Percentiles rank a stretch among this genome's conserved stretches.
Evolutionary conservation across 139 green algal genomes (phyloP).

Genomic region (Chara braunii): DNA sequence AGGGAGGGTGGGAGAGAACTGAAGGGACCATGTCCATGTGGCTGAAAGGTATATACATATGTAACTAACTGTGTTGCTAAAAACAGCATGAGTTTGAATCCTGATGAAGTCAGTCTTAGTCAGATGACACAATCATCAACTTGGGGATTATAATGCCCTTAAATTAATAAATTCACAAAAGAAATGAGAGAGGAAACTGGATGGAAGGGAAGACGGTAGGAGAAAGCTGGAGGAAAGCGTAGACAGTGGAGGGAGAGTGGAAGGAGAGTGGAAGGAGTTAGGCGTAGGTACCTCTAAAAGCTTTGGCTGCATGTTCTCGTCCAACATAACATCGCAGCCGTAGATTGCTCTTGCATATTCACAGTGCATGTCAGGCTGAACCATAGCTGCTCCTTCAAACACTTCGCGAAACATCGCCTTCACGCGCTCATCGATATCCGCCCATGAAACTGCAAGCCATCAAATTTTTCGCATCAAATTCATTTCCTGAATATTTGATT

Average conservation of each 20-base stretch:
- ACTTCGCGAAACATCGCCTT: slow-evolving; percentile 14
- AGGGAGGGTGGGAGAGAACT: too few relatives aligned
- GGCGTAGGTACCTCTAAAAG: slow-evolving; percentile 26
- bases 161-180: not conserved
- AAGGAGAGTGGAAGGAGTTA: too few relatives aligned
- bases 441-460: slow-evolving; percentile 23
- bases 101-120: too few relatives aligned
- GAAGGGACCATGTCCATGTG: too few relatives aligned
- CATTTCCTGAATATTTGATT: too few relatives aligned
- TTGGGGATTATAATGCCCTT: not conserved
- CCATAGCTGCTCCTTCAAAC: slow-evolving; percentile 12
- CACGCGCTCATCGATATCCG: slow-evolving; percentile 5
- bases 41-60: too few relatives aligned
- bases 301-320: slow-evolving; percentile 31
- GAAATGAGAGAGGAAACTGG: not conserved
- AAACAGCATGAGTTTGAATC: too few relatives aligned
- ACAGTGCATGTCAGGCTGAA: slow-evolving; percentile 25
- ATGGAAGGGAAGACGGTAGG: not conserved
- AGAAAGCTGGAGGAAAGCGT: not conserved
- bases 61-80: too few relatives aligned
- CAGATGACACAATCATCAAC: not conserved
- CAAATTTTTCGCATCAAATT: too few relatives aligned
- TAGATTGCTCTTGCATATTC: slow-evolving; percentile 32
- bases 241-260: not conserved
- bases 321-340: slow-evolving; percentile 36